phyloP scores from a whole-genome alignment of 805 yeast species.

The Peterozyma xylosa region DNA sequence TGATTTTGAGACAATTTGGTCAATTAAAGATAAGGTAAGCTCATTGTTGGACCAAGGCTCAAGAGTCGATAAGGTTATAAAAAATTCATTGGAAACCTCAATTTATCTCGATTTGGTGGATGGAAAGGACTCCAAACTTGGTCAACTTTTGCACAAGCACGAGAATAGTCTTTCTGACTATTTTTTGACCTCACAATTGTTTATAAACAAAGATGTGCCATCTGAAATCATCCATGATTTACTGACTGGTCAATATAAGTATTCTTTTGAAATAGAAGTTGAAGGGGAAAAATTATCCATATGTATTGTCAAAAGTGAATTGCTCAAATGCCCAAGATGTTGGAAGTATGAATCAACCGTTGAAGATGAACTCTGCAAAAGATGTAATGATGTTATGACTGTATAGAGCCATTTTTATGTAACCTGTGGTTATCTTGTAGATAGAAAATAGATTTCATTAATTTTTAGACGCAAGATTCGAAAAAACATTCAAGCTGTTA shows the following conservation, averaged over 20 bases:
- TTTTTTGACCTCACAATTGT: slow-evolving; percentile 57
- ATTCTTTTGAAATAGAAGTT: slow-evolving; percentile 19
- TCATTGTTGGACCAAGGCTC: slow-evolving; percentile 51
- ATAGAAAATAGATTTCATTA: too few species aligned
- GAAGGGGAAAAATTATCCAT: slow-evolving; percentile 23
- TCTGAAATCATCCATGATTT: neutral
- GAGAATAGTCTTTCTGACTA: slow-evolving; percentile 46
- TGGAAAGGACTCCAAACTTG: slow-evolving; percentile 2
- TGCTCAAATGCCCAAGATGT: slow-evolving; percentile 83
- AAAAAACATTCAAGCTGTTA: too few species aligned
- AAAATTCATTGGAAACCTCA: slow-evolving; percentile 53
- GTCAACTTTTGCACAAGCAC: slow-evolving; percentile 14
- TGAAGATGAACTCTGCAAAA: slow-evolving; percentile 50
- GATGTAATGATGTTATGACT: slow-evolving; percentile 38
- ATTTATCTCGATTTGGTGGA: slow-evolving; percentile 27
- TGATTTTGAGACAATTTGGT: slow-evolving; percentile 40
- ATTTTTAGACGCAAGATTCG: too few species aligned
- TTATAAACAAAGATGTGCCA: slow-evolving; percentile 13
- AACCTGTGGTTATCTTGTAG: too few species aligned
- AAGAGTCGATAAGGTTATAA: slow-evolving; percentile 37
- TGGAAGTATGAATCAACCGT: slow-evolving; percentile 67
- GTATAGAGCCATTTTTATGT: too few species aligned
- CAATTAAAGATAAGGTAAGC: slow-evolving; percentile 41
- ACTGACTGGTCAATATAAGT: slow-evolving; percentile 15
- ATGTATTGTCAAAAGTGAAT: slow-evolving; percentile 26